Evolutionary conservation across 1,139 yeast genomes (phyloP).

Genomic region (Nematodospora anomalae): DNA sequence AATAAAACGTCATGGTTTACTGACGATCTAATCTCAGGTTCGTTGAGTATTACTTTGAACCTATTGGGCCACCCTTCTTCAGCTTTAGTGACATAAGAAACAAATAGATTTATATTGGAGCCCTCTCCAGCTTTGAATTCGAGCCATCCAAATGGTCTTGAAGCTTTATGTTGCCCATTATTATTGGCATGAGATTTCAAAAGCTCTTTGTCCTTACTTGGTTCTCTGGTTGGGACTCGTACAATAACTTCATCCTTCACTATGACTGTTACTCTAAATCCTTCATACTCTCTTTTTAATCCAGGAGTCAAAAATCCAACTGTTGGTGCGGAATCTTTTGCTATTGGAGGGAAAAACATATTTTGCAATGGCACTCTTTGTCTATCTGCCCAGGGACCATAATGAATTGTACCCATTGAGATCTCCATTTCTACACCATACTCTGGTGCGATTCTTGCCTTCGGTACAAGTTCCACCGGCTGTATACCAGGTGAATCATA

Average conservation of each 20-base stretch:
- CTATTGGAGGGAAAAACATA: conserved; percentile 66
- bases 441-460: conserved; percentile 44
- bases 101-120: conserved; percentile 48
- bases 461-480: conserved; percentile 29
- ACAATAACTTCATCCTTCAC: conserved; percentile 67
- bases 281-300: conserved; percentile 51
- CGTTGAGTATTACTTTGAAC: conserved; percentile 47
- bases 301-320: conserved; percentile 44
- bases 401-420: conserved; percentile 66
- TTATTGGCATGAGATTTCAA: conserved; percentile 17
- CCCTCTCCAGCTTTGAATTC: conserved; percentile 64
- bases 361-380: conserved; percentile 69
- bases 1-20: conserved; percentile 85
- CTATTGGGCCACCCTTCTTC: conserved; percentile 60
- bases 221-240: conserved; percentile 81
- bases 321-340: conserved; percentile 57
- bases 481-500: conserved; percentile 72
- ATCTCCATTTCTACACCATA: conserved; percentile 64
- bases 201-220: conserved; percentile 63
- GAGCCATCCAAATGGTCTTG: conserved; percentile 86
- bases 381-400: conserved; percentile 96
- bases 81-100: conserved; percentile 50
- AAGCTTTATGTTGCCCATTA: conserved; percentile 11
- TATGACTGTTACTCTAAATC: conserved; percentile 54
- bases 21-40: conserved; percentile 73